A percentile compares a stretch with the other conserved stretches of the same genome.
These are phyloP conservation scores for Favolaschia claudopus DNA, from an alignment of 768 basidiomycete genomes.

Conservation along the genomic window DNA sequence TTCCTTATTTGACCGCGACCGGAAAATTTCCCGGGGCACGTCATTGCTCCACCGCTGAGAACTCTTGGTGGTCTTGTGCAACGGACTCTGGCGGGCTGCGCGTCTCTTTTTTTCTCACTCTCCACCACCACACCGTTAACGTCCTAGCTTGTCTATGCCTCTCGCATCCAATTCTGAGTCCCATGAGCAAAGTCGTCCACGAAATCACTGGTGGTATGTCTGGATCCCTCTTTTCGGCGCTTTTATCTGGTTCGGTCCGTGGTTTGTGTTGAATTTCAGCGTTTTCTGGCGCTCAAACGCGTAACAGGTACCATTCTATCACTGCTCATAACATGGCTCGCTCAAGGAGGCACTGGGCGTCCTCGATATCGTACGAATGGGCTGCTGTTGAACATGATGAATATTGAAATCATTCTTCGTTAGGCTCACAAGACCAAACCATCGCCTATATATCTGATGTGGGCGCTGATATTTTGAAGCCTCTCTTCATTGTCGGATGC, in stretches of 20 bases:
- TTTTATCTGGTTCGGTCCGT: conserved; percentile 71
- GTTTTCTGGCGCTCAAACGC: neutral
- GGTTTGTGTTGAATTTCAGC: neutral
- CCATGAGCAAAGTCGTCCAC: conserved; percentile 34
- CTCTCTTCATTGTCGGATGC: conserved; percentile 75
- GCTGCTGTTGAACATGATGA: neutral
- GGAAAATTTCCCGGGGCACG: too few relatives aligned
- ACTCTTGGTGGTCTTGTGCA: too few relatives aligned
- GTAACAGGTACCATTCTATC: conserved; percentile 63
- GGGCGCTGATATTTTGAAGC: conserved; percentile 77
- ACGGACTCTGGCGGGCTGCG: too few relatives aligned
- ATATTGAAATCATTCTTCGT: conserved; percentile 35
- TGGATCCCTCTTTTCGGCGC: conserved; percentile 69
- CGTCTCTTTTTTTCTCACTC: too few relatives aligned
- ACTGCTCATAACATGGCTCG: conserved; percentile 77
- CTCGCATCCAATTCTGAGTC: conserved; percentile 30
- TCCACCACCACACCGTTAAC: too few relatives aligned
- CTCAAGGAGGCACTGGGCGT: conserved; percentile 52
- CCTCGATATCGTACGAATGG: conserved; percentile 51
- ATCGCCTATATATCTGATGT: conserved; percentile 84
- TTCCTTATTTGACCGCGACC: neutral
- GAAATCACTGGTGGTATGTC: conserved; percentile 66
- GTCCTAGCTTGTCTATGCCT: conserved; percentile 32
- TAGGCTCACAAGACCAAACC: conserved; percentile 57
- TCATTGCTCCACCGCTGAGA: too few relatives aligned